A percentile compares a stretch with the other conserved stretches of the same genome.
Evolutionary conservation across 225 moss, liverwort and hornwort species (phyloP).

Genomic region (Bryum argenteum): DNA sequence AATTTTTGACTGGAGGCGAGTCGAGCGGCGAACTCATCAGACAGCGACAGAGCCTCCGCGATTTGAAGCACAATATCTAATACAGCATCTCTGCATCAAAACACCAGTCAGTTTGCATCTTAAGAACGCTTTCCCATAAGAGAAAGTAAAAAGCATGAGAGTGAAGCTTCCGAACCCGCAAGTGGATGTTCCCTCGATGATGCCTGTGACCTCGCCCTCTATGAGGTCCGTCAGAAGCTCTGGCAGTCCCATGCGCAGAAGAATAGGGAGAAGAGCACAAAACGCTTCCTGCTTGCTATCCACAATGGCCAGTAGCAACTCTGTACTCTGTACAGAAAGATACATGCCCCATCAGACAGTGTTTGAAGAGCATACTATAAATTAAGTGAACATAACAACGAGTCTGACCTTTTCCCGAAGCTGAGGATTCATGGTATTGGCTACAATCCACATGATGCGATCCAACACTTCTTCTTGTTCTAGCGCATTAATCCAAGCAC

Average conservation of each 20-base stretch:
- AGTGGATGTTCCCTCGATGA: constrained; percentile 65
- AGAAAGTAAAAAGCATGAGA: neutral
- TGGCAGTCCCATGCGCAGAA: constrained; percentile 74
- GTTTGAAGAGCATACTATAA: constrained; percentile 13
- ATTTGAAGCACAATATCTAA: constrained; percentile 81
- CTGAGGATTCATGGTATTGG: constrained; percentile 80
- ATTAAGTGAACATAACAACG: constrained; percentile 13
- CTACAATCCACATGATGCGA: constrained; percentile 87
- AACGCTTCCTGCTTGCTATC: constrained; percentile 77
- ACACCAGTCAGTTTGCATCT: constrained; percentile 15
- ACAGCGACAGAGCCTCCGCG: constrained; percentile 82
- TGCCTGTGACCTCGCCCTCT: constrained; percentile 66
- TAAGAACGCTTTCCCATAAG: neutral
- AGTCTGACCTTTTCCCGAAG: constrained; percentile 77
- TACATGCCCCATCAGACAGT: neutral
- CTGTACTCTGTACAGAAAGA: constrained; percentile 60
- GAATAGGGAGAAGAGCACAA: constrained; percentile 64
- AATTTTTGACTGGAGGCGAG: constrained; percentile 69
- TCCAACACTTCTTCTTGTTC: constrained; percentile 67
- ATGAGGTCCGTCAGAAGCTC: constrained; percentile 76
- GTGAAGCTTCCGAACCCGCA: constrained; percentile 55
- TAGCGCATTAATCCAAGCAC: constrained; percentile 64
- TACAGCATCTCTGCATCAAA: constrained; percentile 74
- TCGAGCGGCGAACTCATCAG: constrained; percentile 76
- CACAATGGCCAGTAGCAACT: constrained; percentile 88